phyloP scores from a whole-genome alignment of 202 grass and related monocot species.

The Setaria viridis region DNA sequence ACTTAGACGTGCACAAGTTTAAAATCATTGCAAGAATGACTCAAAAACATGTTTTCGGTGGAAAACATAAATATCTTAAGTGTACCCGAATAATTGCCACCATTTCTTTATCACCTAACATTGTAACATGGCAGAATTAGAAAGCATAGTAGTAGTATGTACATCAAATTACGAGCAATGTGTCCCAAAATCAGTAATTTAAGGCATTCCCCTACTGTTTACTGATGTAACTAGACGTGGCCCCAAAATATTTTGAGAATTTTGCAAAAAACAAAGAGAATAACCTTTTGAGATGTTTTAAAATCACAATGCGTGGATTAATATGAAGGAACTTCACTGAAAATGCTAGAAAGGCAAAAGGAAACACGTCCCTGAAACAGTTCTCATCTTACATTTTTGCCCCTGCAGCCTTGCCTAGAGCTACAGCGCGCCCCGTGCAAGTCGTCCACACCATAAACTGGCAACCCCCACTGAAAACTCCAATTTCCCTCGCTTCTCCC shows the following conservation, averaged over 20 bases:
- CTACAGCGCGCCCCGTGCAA: not conserved
- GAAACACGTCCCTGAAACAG: not conserved
- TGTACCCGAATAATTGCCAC: too few species aligned
- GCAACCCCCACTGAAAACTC: slow-evolving; percentile 38
- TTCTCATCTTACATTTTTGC: not conserved
- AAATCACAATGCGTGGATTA: not conserved
- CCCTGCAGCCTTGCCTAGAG: not conserved
- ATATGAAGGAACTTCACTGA: not conserved
- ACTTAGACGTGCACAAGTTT: not conserved
- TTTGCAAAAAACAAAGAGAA: not conserved
- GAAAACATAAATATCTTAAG: not conserved
- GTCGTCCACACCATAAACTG: slow-evolving; percentile 20
- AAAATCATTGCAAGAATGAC: not conserved
- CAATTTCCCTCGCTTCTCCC: slow-evolving; percentile 66
- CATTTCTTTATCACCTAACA: too few species aligned
- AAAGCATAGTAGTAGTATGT: too few species aligned
- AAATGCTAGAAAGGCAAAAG: not conserved
- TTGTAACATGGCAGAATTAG: too few species aligned
- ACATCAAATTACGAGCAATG: too few species aligned
- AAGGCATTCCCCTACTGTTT: too few species aligned
- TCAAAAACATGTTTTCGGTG: not conserved
- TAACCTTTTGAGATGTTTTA: not conserved
- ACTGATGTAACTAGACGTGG: too few species aligned
- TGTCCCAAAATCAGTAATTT: too few species aligned
- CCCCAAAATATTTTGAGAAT: not conserved